Conservation (phyloP, 1,139 yeast species). For the Taphrina communis region DNA sequence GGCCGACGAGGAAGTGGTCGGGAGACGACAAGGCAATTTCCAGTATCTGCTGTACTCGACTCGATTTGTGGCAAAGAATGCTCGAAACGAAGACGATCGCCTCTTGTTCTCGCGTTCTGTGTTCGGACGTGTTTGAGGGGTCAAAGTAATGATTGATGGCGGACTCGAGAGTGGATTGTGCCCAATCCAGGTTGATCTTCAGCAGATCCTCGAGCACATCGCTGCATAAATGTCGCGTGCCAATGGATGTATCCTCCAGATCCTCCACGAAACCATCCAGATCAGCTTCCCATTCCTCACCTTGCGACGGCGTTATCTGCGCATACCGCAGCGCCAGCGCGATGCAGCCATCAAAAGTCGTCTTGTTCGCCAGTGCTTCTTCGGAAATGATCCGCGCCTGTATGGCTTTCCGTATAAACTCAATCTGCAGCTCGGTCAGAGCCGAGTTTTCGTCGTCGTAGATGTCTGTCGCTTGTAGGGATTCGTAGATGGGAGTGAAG, state of each 20-base stretch:
- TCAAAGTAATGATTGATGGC: constrained; percentile 23
- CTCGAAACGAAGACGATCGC: constrained; percentile 27
- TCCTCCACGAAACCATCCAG: constrained; percentile 39
- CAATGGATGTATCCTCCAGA: constrained; percentile 30
- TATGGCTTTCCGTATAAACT: constrained; percentile 27
- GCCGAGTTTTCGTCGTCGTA: constrained; percentile 17
- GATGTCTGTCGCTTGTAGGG: constrained; percentile 23
- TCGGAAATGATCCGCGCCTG: constrained; percentile 32
- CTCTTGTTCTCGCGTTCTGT: constrained; percentile 28
- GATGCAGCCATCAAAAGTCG: constrained; percentile 29
- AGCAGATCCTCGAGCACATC: constrained; percentile 32
- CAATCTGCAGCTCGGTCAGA: constrained; percentile 24
- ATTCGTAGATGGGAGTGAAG: constrained; percentile 32
- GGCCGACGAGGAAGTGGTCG: constrained; percentile 22
- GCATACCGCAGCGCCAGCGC: constrained; percentile 34
- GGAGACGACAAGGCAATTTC: constrained; percentile 16
- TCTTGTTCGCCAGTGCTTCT: constrained; percentile 20
- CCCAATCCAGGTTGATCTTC: constrained; percentile 27
- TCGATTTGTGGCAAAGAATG: constrained; percentile 10
- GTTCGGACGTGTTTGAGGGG: constrained; percentile 17
- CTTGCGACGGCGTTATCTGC: constrained; percentile 30
- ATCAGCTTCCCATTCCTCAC: constrained; percentile 36
- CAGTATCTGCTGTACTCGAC: constrained; percentile 1
- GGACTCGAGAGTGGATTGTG: background rate
- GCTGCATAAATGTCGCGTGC: constrained; percentile 32